phyloP scores from a whole-genome alignment of 352 stramenopile species.

The Globisporangium paddicum region DNA sequence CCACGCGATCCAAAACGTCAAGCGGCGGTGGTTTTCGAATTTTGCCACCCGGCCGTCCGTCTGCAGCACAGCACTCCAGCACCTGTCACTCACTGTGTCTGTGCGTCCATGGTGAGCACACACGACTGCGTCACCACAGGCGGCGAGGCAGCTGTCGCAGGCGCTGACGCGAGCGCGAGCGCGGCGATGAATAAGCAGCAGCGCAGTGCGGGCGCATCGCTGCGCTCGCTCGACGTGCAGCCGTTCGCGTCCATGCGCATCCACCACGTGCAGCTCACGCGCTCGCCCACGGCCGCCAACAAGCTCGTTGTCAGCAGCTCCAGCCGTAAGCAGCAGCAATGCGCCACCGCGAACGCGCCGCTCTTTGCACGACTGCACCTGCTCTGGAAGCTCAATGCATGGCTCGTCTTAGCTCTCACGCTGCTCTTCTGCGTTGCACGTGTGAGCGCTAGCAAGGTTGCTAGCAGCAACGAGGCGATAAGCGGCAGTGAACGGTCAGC shows the following conservation, averaged over 20 bases:
- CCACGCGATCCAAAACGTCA: background rate
- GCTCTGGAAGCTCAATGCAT: constrained; percentile 30
- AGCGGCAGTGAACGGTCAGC: background rate
- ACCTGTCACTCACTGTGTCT: background rate
- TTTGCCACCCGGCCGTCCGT: background rate
- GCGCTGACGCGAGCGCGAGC: background rate
- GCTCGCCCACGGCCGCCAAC: background rate
- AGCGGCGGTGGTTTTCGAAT: constrained; percentile 4
- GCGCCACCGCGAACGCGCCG: constrained; percentile 6
- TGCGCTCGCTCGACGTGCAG: constrained; percentile 51
- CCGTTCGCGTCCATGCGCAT: constrained; percentile 33
- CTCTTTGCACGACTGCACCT: constrained; percentile 12
- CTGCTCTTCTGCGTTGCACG: constrained; percentile 19
- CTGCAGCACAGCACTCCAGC: background rate
- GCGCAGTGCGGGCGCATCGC: constrained; percentile 4
- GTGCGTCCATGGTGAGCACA: background rate
- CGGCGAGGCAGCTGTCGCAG: background rate
- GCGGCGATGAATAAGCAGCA: background rate
- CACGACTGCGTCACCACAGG: background rate
- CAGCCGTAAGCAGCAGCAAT: background rate
- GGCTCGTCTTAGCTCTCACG: constrained; percentile 24
- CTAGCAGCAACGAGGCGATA: background rate
- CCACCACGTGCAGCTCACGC: constrained; percentile 23
- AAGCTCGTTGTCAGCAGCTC: background rate
- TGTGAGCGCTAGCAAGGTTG: background rate